A percentile compares a stretch with the other conserved stretches of the same genome.
phyloP scores from a whole-genome alignment of 1,139 yeast genomes.

The Lodderomyces jiufengensis region DNA sequence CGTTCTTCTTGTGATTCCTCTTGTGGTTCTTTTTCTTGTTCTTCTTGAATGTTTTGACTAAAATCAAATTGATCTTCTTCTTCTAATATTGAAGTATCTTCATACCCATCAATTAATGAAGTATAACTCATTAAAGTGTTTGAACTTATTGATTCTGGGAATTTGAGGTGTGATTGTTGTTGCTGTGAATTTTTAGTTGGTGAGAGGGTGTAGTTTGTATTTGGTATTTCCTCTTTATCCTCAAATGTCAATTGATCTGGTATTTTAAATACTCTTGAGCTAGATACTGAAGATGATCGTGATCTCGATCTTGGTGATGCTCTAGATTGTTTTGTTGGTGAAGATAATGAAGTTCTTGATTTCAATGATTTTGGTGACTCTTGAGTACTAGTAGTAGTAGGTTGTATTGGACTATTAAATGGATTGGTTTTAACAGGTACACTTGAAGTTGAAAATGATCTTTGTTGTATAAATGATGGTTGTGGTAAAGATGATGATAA shows the following conservation, averaged over 20 bases:
- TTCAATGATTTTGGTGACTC: background rate
- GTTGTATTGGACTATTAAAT: background rate
- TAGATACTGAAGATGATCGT: constrained; percentile 2
- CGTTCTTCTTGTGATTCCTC: background rate
- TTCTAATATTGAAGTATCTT: constrained; percentile 7
- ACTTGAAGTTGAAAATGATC: background rate
- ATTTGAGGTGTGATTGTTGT: constrained; percentile 1
- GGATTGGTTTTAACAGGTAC: background rate
- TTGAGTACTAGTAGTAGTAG: background rate
- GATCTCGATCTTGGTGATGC: background rate
- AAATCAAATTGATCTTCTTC: background rate
- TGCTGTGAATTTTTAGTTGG: background rate
- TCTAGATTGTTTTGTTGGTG: background rate
- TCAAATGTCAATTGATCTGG: constrained; percentile 5
- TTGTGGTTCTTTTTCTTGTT: background rate
- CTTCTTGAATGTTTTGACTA: background rate
- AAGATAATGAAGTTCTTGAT: background rate
- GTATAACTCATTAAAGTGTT: constrained; percentile 19
- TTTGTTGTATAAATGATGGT: background rate
- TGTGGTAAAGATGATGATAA: background rate
- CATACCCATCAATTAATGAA: constrained; percentile 25
- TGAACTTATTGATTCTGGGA: constrained; percentile 13
- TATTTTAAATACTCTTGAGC: constrained; percentile 4
- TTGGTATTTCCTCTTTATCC: background rate
- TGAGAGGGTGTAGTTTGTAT: background rate